Percentiles rank a stretch among this genome's conserved stretches.
Evolutionary conservation across 2,329 filamentous ascomycete genomes (phyloP).

Genomic region (Canariomyces notabilis): DNA sequence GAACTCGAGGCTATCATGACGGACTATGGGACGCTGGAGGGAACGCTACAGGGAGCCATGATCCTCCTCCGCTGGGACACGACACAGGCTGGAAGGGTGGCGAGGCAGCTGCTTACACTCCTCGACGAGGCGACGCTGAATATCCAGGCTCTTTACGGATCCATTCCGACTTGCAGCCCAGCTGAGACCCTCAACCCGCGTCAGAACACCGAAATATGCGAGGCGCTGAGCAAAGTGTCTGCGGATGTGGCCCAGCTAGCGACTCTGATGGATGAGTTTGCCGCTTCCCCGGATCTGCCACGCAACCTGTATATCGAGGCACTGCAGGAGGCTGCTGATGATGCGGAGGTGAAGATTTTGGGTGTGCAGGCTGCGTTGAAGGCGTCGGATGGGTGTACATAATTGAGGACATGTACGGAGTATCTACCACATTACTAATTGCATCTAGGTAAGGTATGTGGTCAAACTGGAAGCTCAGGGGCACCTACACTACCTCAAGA

Average conservation of each 20-base stretch:
- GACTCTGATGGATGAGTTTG: neutral
- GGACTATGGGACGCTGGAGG: slow-evolving; percentile 6
- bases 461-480: no score
- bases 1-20: slow-evolving; percentile 6
- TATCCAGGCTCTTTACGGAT: slow-evolving; percentile 2
- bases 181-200: neutral
- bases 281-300: neutral
- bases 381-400: neutral
- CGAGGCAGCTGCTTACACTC: slow-evolving; percentile 1
- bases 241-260: slow-evolving; percentile 2
- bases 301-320: neutral
- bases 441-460: no score
- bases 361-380: neutral
- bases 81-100: neutral
- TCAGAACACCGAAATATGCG: neutral
- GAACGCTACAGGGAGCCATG: slow-evolving; percentile 5
- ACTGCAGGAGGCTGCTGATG: neutral
- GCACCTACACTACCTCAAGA: no score
- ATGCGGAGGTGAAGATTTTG: neutral
- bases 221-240: slow-evolving; percentile 3
- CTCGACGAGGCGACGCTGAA: slow-evolving; percentile 1
- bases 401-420: no score
- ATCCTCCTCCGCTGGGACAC: slow-evolving; percentile 2
- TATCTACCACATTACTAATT: no score
- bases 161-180: neutral